phyloP scores from a whole-genome alignment of 1,284 basidiomycete genomes.

The Boletus sp. region DNA sequence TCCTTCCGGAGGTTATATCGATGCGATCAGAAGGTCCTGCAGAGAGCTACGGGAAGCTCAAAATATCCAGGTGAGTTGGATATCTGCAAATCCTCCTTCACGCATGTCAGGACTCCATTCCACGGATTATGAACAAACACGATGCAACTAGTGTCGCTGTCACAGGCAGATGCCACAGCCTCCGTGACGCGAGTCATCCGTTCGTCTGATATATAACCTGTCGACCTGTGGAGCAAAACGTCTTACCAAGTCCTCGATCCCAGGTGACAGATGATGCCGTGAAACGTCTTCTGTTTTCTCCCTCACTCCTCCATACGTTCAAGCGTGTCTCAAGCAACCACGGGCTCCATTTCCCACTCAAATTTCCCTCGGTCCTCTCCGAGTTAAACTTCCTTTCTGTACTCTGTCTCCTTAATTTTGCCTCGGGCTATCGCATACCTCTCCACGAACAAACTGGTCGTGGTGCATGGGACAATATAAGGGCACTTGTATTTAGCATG shows the following conservation, averaged over 20 bases:
- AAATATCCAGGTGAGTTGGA: slow-evolving; percentile 39
- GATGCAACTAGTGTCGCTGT: not conserved
- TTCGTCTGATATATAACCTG: not conserved
- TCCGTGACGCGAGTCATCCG: not conserved
- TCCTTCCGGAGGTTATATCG: slow-evolving; percentile 45
- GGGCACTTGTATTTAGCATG: slow-evolving; percentile 65
- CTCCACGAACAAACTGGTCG: slow-evolving; percentile 66
- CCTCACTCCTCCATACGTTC: slow-evolving; percentile 61
- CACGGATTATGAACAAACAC: not conserved
- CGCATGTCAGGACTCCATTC: slow-evolving; percentile 2
- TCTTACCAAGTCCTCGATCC: slow-evolving; percentile 16
- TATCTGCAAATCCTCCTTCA: not conserved
- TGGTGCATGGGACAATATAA: slow-evolving; percentile 78
- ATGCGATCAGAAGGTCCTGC: slow-evolving; percentile 51
- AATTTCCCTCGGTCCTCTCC: slow-evolving; percentile 63
- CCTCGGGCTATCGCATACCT: slow-evolving; percentile 69
- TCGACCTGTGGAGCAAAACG: not conserved
- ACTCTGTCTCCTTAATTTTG: slow-evolving; percentile 76
- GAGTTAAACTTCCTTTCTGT: slow-evolving; percentile 74
- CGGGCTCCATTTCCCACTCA: slow-evolving; percentile 71
- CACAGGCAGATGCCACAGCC: not conserved
- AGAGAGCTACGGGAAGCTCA: slow-evolving; percentile 41
- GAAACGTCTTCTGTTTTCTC: slow-evolving; percentile 57
- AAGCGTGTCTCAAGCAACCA: slow-evolving; percentile 57
- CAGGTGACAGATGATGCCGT: slow-evolving; percentile 58